Evolutionary conservation across 768 basidiomycete genomes (phyloP), one percentile per base, ranked within the genome.

Genomic region (Tricholoma matsutake): DNA sequence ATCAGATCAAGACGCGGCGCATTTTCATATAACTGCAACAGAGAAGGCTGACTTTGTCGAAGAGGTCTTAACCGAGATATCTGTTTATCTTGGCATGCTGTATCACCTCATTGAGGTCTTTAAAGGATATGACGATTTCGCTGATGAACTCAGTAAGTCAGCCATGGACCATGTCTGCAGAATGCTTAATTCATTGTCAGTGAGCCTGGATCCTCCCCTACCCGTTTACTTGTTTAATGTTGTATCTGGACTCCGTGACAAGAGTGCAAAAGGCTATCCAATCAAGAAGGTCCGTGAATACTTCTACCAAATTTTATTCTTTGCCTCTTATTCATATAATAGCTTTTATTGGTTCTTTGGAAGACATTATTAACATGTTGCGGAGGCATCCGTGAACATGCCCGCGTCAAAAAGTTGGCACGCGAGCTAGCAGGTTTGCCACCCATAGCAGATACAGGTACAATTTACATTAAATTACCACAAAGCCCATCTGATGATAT

Each of bases 51-150:
- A 94, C 63, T 82, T 91, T 57, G 79, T 94, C 64, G 95, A 97
- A 68, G 95, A 97, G 76, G 85, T 96, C 54, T 86, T 92, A 52
- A 94, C 91, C 4, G 95, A 97, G 72, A 84, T 97, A 59, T 93
- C 93, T 8, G 87, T 95, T n/a, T 92, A 94, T 68, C 83, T 98
- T 31, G 94, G 92, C 8, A 93, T 98, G 87, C 77, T 98, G 47
- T 99, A 98, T 72, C 94, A 97, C 71, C 76, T 98, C 58, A 88
- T 98, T 13, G 96, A 98, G 75, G 83, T 95, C 28, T 94, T 94
- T 75, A 91, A 96, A 70, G 88, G 89, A 3, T 91, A 97, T 65
- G 94, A 96, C 61, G 88, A 94, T 67, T 98, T 98, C 72, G 95
- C 92, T 2, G 95, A 97, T 66, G 96, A 98, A 75, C 79, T 98